Conservation (phyloP, 2,329 filamentous ascomycete genomes). For the Clonostachys chloroleuca region DNA sequence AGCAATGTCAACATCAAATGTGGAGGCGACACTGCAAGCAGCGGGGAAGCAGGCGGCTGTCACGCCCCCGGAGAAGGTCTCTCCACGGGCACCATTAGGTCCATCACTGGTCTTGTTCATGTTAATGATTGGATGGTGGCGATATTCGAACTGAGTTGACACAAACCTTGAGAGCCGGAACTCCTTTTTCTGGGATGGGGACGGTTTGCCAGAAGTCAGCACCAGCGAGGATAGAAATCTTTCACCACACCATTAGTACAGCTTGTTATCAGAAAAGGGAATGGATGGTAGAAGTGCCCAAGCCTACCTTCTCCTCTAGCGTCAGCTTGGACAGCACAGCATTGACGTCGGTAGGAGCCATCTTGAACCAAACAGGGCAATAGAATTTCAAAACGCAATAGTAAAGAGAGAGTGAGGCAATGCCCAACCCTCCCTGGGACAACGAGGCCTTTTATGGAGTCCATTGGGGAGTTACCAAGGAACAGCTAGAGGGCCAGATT, state of each 20-base stretch:
- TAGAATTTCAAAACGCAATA: too few species aligned
- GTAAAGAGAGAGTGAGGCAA: too few species aligned
- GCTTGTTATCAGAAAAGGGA: neutral
- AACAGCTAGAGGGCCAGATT: too few species aligned
- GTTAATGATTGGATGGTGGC: neutral
- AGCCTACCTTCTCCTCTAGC: neutral
- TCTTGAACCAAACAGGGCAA: neutral
- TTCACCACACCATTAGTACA: neutral
- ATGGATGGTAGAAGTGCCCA: neutral
- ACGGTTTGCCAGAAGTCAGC: neutral
- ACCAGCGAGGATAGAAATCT: neutral
- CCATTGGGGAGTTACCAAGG: too few species aligned
- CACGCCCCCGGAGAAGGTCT: constrained; percentile 17
- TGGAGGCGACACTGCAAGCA: constrained; percentile 46
- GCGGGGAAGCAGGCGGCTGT: constrained; percentile 22
- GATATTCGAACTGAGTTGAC: neutral
- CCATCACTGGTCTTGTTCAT: constrained; percentile 12
- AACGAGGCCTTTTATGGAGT: too few species aligned
- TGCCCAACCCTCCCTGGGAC: too few species aligned
- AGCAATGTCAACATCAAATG: constrained; percentile 56
- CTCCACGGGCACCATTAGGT: constrained; percentile 24
- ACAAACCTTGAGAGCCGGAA: neutral
- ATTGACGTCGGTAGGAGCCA: neutral
- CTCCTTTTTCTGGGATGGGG: neutral
- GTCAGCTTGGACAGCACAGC: neutral